These are phyloP conservation scores for Chytriomyces confervae DNA, from an alignment of 192 early-diverging fungal genomes.

Conservation along the genomic window DNA sequence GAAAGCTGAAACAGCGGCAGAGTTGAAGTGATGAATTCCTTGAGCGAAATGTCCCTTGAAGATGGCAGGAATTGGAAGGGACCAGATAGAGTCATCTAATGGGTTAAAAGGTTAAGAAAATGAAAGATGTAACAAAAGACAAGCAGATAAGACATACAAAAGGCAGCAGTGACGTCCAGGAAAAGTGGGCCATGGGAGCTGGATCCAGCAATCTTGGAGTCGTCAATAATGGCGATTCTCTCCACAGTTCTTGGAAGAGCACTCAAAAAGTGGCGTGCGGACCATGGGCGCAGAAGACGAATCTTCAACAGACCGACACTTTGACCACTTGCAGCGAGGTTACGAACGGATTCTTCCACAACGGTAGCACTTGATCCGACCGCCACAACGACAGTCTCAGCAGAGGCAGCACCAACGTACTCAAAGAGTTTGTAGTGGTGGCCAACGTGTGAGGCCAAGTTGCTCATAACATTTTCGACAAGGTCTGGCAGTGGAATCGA, in stretches of 20 bases:
- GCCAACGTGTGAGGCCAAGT: constrained; percentile 55
- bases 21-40: constrained; percentile 38
- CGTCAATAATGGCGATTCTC: constrained; percentile 77
- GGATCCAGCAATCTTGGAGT: constrained; percentile 51
- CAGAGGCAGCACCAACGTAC: constrained; percentile 74
- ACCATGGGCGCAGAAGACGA: constrained; percentile 87
- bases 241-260: constrained; percentile 71
- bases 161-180: constrained; percentile 75
- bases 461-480: constrained; percentile 56
- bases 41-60: constrained; percentile 37
- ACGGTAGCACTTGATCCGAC: constrained; percentile 66
- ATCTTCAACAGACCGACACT: constrained; percentile 76
- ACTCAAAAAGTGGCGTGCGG: constrained; percentile 69
- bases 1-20: constrained; percentile 43
- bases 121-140: not conserved
- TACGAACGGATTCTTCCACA: constrained; percentile 59
- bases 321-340: constrained; percentile 37
- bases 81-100: constrained; percentile 53
- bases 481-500: constrained; percentile 36
- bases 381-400: constrained; percentile 81
- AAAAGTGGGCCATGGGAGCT: constrained; percentile 70
- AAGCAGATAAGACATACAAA: constrained; percentile 35
- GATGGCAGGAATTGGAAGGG: constrained; percentile 49
- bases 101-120: not conserved
- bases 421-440: constrained; percentile 78